Percentiles rank a stretch among this genome's conserved stretches.
Conservation (phyloP, 306 rosid species). For the Cicer pinnatifidum region DNA sequence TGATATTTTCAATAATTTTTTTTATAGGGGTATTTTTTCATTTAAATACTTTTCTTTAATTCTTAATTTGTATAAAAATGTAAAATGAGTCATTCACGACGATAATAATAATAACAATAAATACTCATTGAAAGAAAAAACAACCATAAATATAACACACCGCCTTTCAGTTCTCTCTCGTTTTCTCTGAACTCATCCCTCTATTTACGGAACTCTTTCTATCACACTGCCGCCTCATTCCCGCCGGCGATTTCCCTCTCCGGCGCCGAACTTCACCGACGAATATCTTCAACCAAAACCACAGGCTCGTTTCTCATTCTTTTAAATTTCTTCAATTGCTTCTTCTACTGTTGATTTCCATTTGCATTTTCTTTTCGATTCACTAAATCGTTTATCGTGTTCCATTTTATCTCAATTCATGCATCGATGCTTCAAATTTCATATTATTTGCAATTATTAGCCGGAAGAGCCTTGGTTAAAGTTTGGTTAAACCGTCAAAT, state of each 20-base stretch:
- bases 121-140: too few relatives aligned
- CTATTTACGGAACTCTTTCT: slow-evolving; percentile 45
- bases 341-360: slow-evolving; percentile 31
- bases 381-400: background rate
- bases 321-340: background rate
- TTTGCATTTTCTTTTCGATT: slow-evolving; percentile 39
- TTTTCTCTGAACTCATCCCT: slow-evolving; percentile 51
- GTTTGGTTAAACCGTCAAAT: too few relatives aligned
- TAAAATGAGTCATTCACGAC: too few relatives aligned
- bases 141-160: too few relatives aligned
- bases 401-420: slow-evolving; percentile 8
- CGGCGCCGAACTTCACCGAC: slow-evolving; percentile 22
- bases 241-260: slow-evolving; percentile 44
- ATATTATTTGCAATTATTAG: slow-evolving; percentile 6
- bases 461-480: too few relatives aligned
- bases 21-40: too few relatives aligned
- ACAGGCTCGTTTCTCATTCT: slow-evolving; percentile 44
- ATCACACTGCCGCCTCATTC: slow-evolving; percentile 50
- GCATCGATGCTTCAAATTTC: slow-evolving; percentile 32
- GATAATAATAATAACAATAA: too few relatives aligned
- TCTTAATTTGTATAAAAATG: too few relatives aligned
- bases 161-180: background rate
- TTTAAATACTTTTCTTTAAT: too few relatives aligned
- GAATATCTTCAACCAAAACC: background rate
- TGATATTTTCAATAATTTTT: too few relatives aligned